Evolutionary conservation across 805 yeast genomes (phyloP), one percentile per base, ranked within the genome.

Genomic region (Saccharomycopsis malanga): DNA sequence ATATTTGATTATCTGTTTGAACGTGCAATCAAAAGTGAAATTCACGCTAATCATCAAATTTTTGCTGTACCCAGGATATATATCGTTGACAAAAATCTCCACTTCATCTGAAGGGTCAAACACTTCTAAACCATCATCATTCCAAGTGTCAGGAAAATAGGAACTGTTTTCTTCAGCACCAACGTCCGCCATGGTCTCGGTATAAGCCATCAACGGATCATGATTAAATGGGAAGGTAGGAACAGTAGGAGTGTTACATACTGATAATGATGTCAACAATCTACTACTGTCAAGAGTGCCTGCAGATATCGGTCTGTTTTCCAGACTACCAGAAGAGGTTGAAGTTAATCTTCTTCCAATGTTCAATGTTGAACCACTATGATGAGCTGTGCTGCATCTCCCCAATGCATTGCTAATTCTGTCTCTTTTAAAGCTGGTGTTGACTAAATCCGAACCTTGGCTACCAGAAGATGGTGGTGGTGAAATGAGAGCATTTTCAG

Each of bases 21-120:
- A 46, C 24, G 17, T 39, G n/a, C 42, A 17, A 12, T 23, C 30
- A 9, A 52, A 34, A 14, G 35, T 21, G 9, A 51, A n/a, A 22
- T 35, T 30, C 7, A 37, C 35, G 17, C 49, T 44, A 10, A 52
- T 17, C 20, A 52, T 36, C 5, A 52, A 30, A 17, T 21, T 46
- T 17, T 49, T 49, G n/a, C 34, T 39, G 38, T 35, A 52, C 9
- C 55, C 55, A 2, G 55, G 53, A 22, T 18, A 23, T 15, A 52
- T 44, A 34, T 49, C 53, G 21, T 52, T 52, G 21, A 52, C 24
- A 34, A 27, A 45, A 18, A 52, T 42, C n/a, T 35, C 42, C 7
- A 38, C n/a, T n/a, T n/a, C n/a, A n/a, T n/a, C n/a, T n/a, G n/a
- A n/a, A n/a, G n/a, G n/a, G 6, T 44, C 34, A 5, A 38, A 42